Base-by-base conservation (phyloP, 2,329 filamentous ascomycete species). In the Beauveria scarabaeidicola region DNA sequence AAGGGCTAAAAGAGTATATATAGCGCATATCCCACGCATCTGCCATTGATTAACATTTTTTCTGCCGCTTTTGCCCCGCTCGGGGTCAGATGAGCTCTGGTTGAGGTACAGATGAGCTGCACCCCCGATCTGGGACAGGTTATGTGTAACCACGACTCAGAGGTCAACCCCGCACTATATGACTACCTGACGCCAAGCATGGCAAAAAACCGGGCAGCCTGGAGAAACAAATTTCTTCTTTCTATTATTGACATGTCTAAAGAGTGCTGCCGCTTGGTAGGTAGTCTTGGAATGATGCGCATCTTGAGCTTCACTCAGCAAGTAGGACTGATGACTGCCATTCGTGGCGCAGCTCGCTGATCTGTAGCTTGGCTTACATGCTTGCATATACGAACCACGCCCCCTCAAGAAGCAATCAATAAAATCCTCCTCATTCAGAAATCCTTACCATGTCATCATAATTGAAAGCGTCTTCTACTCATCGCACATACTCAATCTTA, bases 401-500 rank as follows among this genome's bases (percentile, higher is more conserved):
- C 32, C 32, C 32, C 32, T 13, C 11, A 15, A 36, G 32, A 36
- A 36, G 5, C 32, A 36, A 36, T 36, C 32, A 36, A 36, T 36
- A 3, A 13, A 6, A 10, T 36, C 32, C 5, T 36, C 32, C 32
- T 15, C 13, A 36, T 15, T 36, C 13, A 36, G 5, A 6, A 36
- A 13, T 15, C 6, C 3, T 25, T 9, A 46, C 11, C 19, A 8
- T 46, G 21, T 6, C 13, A 1, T 46, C 21, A 17, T 46, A 7
- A 3, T 25, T 2, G 3, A n/a, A 19, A 50, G 3, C 0, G n/a
- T 38, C 6, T 29, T 19, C 38, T 15, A 6, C 10, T 57, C 32
- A 57, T 29, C 48, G 43, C 38, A 47, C 50, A 5, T 67, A 69
- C 9, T 65, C 23, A 51, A 69, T 63, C 51, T 69, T 69, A 56